Evolutionary conservation across 176 grass and related monocot genomes (phyloP), one percentile per base, ranked within the genome.

Genomic region (Oryza punctata): DNA sequence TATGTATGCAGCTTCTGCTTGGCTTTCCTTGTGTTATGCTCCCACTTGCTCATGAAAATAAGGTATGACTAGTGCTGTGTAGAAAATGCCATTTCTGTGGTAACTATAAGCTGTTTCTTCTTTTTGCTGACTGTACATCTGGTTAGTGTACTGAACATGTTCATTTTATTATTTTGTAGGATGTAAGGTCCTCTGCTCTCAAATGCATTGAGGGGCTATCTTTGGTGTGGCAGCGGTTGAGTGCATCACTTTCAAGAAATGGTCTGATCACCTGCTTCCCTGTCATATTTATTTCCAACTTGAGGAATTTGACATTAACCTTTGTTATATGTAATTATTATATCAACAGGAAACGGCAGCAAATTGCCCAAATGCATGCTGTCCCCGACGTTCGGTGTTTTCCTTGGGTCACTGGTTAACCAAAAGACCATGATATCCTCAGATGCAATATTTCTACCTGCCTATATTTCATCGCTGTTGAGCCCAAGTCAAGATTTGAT

Each of bases 341-440:
- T 81, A 65, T 87, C 69, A 68, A 65, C 89, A 98, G 96, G 93
- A 68, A 93, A 85, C 80, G 85, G 85, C 41, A 77, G 70, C 16
- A 91, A 80, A 79, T 67, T 93, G 18, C 82, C 87, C 49, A 74
- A 83, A 49, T 90, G 80, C 70, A 70, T 98, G 69, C 72, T 91
- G 57, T 91, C 87, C 59, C 88, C 86, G 35, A 88, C 86, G 38
- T 98, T 93, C 74, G 75, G 92, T 75, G 28, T 87, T 72, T 90
- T 98, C 75, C 81, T 98, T 15, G 92, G 90, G 35, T 90, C 89
- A 33, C 76, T 98, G 61, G 80, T 90, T 44, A 85, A 85, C 79
- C 90, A 98, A 86, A 93, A 93, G 79, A 82, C 81, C 61, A 90
- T 95, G 91, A 95, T 98, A 44, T 87, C 84, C 46, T 98, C 93